Evolutionary conservation across 345 rosid genomes (phyloP).

Genomic region (Rhizophora apiculata): DNA sequence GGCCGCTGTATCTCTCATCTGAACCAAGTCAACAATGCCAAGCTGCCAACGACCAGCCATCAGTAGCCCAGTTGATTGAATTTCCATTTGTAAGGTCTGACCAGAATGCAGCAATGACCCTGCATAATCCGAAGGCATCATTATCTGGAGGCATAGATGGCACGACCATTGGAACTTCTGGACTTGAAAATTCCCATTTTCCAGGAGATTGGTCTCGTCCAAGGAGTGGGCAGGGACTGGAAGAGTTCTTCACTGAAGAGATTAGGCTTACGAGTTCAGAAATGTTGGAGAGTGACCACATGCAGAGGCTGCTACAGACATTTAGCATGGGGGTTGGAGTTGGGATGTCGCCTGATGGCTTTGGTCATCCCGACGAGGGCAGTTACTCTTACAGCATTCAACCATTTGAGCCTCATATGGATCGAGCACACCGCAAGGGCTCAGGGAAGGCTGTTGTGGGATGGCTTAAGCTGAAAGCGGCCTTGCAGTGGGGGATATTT

Average conservation of each 20-base stretch:
- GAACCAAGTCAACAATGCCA: conserved; percentile 40
- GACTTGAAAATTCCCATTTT: conserved; percentile 32
- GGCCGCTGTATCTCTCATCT: conserved; percentile 32
- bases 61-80: conserved; percentile 48
- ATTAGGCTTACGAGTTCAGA: conserved; percentile 73
- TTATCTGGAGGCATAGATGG: conserved; percentile 40
- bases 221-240: conserved; percentile 48
- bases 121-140: conserved; percentile 39
- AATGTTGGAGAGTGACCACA: conserved; percentile 82
- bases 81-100: conserved; percentile 54
- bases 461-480: conserved; percentile 90
- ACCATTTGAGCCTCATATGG: conserved; percentile 46
- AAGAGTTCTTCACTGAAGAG: conserved; percentile 66
- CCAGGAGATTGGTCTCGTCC: conserved; percentile 64
- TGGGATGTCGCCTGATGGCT: conserved; percentile 48
- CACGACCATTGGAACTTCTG: conserved; percentile 45
- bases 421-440: conserved; percentile 41
- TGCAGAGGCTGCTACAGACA: conserved; percentile 79
- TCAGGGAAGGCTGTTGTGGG: conserved; percentile 94
- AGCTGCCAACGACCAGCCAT: conserved; percentile 32
- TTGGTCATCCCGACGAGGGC: conserved; percentile 51
- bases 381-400: conserved; percentile 50
- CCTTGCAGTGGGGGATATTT: conserved; percentile 94
- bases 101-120: conserved; percentile 33
- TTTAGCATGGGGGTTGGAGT: conserved; percentile 42